Evolutionary conservation across 805 yeast species (phyloP).

Genomic region (Ogataea minuta): DNA sequence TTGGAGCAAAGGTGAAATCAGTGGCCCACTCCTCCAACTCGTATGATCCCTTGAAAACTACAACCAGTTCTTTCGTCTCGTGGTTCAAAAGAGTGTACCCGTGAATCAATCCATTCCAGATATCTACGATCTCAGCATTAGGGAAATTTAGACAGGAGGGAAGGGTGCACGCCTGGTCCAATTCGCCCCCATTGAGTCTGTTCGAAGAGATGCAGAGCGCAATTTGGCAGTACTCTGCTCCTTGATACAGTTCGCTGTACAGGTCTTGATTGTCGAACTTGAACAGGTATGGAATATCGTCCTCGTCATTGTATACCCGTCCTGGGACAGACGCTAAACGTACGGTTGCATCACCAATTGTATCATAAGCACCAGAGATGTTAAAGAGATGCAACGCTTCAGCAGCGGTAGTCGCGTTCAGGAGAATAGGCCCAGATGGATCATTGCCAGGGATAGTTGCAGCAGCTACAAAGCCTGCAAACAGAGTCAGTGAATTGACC

Average conservation of each 20-base stretch:
- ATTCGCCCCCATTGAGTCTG: slow-evolving; percentile 22
- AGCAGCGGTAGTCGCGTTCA: too few relatives aligned
- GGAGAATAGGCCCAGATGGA: too few relatives aligned
- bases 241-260: slow-evolving; percentile 32
- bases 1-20: slow-evolving; percentile 51
- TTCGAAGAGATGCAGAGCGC: slow-evolving; percentile 35
- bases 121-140: slow-evolving; percentile 37
- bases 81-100: slow-evolving; percentile 56
- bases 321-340: neutral
- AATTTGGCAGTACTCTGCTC: slow-evolving; percentile 34
- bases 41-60: slow-evolving; percentile 64
- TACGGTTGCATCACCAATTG: neutral
- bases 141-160: slow-evolving; percentile 28
- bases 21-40: slow-evolving; percentile 60
- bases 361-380: neutral
- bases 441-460: too few relatives aligned
- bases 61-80: slow-evolving; percentile 39
- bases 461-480: too few relatives aligned
- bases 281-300: slow-evolving; percentile 3
- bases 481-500: too few relatives aligned
- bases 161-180: slow-evolving; percentile 36
- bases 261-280: slow-evolving; percentile 6
- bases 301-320: neutral
- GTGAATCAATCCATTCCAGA: slow-evolving; percentile 48
- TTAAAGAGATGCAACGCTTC: too few relatives aligned